A percentile compares a stretch with the other conserved stretches of the same genome.
Conservation (phyloP, 2,329 filamentous ascomycete species). For the Fusarium citri region DNA sequence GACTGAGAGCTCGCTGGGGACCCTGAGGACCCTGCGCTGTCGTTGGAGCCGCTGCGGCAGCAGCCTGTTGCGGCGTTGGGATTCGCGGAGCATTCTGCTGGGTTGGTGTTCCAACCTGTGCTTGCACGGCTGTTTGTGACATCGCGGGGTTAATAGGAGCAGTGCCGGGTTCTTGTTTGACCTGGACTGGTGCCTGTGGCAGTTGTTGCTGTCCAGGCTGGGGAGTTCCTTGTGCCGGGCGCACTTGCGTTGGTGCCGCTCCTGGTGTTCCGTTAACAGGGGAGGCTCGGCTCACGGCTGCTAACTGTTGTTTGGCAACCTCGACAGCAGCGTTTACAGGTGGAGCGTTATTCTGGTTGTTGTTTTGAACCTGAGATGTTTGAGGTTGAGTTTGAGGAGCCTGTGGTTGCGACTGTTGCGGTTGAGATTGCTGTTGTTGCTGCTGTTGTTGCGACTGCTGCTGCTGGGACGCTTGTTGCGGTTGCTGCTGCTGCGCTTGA, state of each 20-base stretch:
- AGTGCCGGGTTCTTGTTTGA: conserved; percentile 53
- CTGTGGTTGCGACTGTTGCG: conserved; percentile 32
- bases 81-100: conserved; percentile 62
- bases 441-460: conserved; percentile 34
- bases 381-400: conserved; percentile 34
- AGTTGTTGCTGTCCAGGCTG: conserved; percentile 43
- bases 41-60: conserved; percentile 54
- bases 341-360: conserved; percentile 49
- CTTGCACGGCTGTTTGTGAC: conserved; percentile 53
- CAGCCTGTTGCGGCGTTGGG: conserved; percentile 64
- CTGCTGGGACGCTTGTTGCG: conserved; percentile 8
- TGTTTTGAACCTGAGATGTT: conserved; percentile 40
- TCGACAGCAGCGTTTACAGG: conserved; percentile 59
- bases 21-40: conserved; percentile 54
- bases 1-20: conserved; percentile 58
- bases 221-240: conserved; percentile 43
- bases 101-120: conserved; percentile 59
- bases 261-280: conserved; percentile 47
- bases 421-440: conserved; percentile 27
- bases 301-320: conserved; percentile 57
- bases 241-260: conserved; percentile 44
- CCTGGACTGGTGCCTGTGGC: conserved; percentile 39
- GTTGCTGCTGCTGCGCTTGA: conserved; percentile 28
- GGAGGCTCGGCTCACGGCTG: conserved; percentile 46
- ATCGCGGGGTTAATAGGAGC: conserved; percentile 63